Evolutionary conservation across 2,329 filamentous ascomycete genomes (phyloP).

Genomic region (Microdochium trichocladiopsis): DNA sequence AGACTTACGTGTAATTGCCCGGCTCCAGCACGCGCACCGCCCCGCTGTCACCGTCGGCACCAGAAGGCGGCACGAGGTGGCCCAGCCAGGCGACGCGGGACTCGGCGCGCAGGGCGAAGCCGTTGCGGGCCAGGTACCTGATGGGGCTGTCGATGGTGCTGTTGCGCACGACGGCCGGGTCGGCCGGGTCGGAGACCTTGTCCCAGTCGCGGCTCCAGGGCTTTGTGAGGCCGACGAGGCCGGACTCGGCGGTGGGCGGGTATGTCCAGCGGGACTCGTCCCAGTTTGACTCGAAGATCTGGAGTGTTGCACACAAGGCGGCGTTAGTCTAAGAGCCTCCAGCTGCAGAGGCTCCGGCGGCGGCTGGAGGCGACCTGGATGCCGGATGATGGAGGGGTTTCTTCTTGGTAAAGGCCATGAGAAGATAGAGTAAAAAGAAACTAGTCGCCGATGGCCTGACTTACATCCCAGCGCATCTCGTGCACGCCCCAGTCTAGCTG

Average conservation of each 20-base stretch:
- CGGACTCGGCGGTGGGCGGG: slow-evolving; percentile 1
- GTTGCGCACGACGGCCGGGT: background rate
- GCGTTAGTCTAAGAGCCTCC: background rate
- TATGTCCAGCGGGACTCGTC: slow-evolving; percentile 1
- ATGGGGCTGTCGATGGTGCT: background rate
- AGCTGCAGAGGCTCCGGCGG: no score
- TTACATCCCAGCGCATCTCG: slow-evolving; percentile 3
- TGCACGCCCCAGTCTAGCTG: slow-evolving; percentile 2
- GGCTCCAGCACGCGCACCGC: background rate
- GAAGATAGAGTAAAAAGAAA: no score
- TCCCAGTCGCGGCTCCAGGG: background rate
- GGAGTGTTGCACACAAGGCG: background rate
- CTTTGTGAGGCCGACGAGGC: background rate
- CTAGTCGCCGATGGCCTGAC: no score
- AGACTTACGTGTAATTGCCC: background rate
- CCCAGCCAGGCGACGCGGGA: background rate
- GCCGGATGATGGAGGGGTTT: background rate
- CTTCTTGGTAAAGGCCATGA: background rate
- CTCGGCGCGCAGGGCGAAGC: background rate
- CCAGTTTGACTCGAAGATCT: slow-evolving; percentile 1
- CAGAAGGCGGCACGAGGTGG: background rate
- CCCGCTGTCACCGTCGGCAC: background rate
- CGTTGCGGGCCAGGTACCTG: background rate
- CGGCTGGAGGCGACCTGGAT: no score
- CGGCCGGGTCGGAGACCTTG: background rate